Evolutionary conservation across 2,329 filamentous ascomycete species (phyloP).

Genomic region (Fusarium camptoceras): DNA sequence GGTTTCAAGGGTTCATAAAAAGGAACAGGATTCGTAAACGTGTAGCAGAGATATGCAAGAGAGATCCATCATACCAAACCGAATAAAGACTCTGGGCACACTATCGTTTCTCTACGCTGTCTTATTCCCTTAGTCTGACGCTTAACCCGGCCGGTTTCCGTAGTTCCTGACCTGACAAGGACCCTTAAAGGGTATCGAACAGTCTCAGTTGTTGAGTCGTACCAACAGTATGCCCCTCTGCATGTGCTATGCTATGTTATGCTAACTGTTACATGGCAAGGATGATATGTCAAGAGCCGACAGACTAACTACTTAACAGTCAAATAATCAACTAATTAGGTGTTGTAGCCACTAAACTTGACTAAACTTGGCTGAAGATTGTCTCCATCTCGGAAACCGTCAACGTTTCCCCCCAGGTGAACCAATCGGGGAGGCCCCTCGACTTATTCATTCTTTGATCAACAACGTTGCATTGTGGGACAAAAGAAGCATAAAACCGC

Average conservation of each 20-base stretch:
- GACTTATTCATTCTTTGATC: not conserved
- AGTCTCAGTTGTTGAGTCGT: not conserved
- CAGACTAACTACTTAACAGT: not conserved
- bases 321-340: not conserved
- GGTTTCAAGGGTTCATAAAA: slow-evolving; percentile 1
- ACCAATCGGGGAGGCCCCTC: slow-evolving; percentile 5
- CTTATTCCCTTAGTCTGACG: not conserved
- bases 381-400: not conserved
- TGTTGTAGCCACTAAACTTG: not conserved
- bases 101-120: not conserved
- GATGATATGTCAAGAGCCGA: not conserved
- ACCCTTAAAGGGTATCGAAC: not conserved
- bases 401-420: not conserved
- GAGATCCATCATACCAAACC: slow-evolving; percentile 13
- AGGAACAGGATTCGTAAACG: not conserved
- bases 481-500: slow-evolving; percentile 1
- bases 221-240: slow-evolving; percentile 17
- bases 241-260: slow-evolving; percentile 8
- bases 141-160: not conserved
- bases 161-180: not conserved
- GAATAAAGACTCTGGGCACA: slow-evolving; percentile 6
- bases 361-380: not conserved
- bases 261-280: not conserved
- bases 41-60: slow-evolving; percentile 6
- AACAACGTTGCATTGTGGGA: slow-evolving; percentile 1